phyloP scores from a whole-genome alignment of 2,329 filamentous ascomycete species.

The Colletotrichum zoysiae region DNA sequence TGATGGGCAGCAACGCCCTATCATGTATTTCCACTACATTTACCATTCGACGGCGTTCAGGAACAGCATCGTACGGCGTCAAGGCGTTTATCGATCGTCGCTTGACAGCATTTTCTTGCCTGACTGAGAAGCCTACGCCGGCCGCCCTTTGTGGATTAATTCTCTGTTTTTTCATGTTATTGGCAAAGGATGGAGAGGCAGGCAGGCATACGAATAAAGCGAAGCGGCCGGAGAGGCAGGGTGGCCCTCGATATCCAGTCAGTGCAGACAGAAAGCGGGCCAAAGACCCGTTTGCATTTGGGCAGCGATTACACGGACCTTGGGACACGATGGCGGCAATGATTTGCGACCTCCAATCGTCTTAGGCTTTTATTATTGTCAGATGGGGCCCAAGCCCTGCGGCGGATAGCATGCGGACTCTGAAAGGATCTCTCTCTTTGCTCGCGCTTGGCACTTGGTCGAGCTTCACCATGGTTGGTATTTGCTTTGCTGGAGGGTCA shows the following conservation, averaged over 20 bases:
- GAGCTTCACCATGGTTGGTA: constrained; percentile 28
- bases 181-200: constrained; percentile 12
- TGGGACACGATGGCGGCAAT: constrained; percentile 35
- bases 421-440: constrained; percentile 20
- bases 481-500: constrained; percentile 36
- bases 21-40: constrained; percentile 66
- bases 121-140: constrained; percentile 18
- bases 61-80: constrained; percentile 71
- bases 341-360: constrained; percentile 28
- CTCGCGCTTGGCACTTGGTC: constrained; percentile 17
- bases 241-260: constrained; percentile 24
- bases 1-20: constrained; percentile 45
- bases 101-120: constrained; percentile 44
- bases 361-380: constrained; percentile 30
- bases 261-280: constrained; percentile 35
- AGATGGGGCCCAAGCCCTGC: constrained; percentile 30
- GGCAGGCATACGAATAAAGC: constrained; percentile 26
- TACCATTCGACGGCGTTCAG: constrained; percentile 64
- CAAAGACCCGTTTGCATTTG: constrained; percentile 31
- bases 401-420: constrained; percentile 21
- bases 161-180: constrained; percentile 45
- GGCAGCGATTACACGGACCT: constrained; percentile 36
- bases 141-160: constrained; percentile 51
- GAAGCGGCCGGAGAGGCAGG: constrained; percentile 8
- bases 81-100: constrained; percentile 60